A percentile compares a stretch with the other conserved stretches of the same genome.
Conservation (phyloP, 768 basidiomycete genomes). For the Ramaria sp. region DNA sequence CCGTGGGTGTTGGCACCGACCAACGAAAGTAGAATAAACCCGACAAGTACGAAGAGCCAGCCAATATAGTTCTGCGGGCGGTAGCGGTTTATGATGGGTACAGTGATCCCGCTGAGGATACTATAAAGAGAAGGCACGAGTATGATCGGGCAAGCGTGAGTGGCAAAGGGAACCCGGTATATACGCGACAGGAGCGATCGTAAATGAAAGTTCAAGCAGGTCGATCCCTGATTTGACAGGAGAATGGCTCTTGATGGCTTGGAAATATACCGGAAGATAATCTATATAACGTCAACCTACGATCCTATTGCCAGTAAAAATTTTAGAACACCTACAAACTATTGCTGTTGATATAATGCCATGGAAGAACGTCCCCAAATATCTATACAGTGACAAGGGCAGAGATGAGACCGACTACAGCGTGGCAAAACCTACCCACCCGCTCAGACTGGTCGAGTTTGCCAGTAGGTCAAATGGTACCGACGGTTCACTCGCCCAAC, state of each 20-base stretch:
- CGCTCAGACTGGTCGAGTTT: conserved; percentile 29
- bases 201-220: conserved; percentile 22
- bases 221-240: conserved; percentile 29
- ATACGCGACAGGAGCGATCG: conserved; percentile 26
- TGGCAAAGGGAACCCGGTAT: too few species aligned
- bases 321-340: neutral
- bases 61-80: conserved; percentile 23
- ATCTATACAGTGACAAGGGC: conserved; percentile 16
- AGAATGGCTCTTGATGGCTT: conserved; percentile 28
- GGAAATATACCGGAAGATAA: conserved; percentile 36
- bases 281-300: conserved; percentile 20
- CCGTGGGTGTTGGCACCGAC: conserved; percentile 16
- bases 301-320: neutral
- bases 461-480: conserved; percentile 22
- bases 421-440: conserved; percentile 17
- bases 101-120: conserved; percentile 24
- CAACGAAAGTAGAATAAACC: conserved; percentile 23
- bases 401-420: neutral
- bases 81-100: conserved; percentile 24
- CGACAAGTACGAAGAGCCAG: conserved; percentile 24
- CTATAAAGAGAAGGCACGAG: neutral
- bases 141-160: neutral
- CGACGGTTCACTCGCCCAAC: conserved; percentile 2
- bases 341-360: conserved; percentile 10
- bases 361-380: conserved; percentile 24